These are phyloP conservation scores for Cryptococcus floricola DNA, from an alignment of 1,284 basidiomycete genomes.

Conservation along the genomic window DNA sequence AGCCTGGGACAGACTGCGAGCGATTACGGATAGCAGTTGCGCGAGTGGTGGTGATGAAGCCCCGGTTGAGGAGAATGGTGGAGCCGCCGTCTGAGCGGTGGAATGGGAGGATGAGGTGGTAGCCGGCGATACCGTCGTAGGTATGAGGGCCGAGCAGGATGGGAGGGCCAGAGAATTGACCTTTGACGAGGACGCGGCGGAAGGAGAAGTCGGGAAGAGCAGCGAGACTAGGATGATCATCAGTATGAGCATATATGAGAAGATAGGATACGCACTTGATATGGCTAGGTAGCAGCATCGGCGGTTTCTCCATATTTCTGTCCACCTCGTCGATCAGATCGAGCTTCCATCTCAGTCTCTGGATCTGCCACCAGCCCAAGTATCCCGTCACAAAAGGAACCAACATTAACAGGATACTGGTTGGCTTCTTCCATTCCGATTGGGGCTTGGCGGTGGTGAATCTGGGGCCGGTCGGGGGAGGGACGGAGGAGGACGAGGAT, in stretches of 20 bases:
- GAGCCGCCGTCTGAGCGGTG: conserved; percentile 53
- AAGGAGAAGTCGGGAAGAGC: conserved; percentile 81
- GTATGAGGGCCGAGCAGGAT: conserved; percentile 84
- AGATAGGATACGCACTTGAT: conserved; percentile 68
- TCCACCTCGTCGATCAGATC: conserved; percentile 90
- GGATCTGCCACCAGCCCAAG: conserved; percentile 89
- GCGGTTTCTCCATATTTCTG: conserved; percentile 76
- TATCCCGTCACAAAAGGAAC: conserved; percentile 87
- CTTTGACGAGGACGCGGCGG: conserved; percentile 74
- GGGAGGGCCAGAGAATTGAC: conserved; percentile 70
- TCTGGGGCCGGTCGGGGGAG: not conserved
- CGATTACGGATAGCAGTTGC: conserved; percentile 39
- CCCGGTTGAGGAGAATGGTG: conserved; percentile 78
- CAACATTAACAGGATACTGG: conserved; percentile 72
- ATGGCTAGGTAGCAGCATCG: conserved; percentile 72
- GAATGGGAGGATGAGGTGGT: conserved; percentile 81
- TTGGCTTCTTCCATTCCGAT: conserved; percentile 51
- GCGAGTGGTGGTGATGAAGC: conserved; percentile 64
- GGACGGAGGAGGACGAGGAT: not conserved
- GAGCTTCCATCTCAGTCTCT: conserved; percentile 92
- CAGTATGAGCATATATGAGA: not conserved
- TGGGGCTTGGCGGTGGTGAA: not conserved
- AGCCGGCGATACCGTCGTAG: conserved; percentile 75
- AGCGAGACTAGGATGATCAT: conserved; percentile 33
- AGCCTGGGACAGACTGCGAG: conserved; percentile 52